Percentiles rank a stretch among this genome's conserved stretches.
Conservation (phyloP, 2,329 filamentous ascomycete genomes). For the Sphaerulina vaccinii region DNA sequence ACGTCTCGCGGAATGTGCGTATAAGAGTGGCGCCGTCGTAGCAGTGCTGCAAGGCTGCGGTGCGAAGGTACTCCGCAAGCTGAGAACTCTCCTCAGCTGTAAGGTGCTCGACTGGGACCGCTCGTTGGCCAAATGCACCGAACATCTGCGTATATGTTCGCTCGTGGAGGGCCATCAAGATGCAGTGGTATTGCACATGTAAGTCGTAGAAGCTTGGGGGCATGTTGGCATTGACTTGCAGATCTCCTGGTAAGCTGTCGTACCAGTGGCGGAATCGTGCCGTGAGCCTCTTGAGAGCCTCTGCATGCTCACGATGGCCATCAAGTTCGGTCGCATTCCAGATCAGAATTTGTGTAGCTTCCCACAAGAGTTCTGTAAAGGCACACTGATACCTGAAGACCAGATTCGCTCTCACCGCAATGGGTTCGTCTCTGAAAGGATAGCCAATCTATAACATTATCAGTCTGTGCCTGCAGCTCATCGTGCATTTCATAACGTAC, state of each 20-base stretch:
- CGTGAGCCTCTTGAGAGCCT: not conserved
- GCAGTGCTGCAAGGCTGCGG: not conserved
- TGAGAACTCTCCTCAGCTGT: not conserved
- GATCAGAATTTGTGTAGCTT: constrained; percentile 9
- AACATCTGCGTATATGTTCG: constrained; percentile 9
- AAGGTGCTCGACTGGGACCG: not conserved
- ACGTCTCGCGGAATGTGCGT: constrained; percentile 7
- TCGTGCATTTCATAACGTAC: not conserved
- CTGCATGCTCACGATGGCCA: constrained; percentile 1
- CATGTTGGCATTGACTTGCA: not conserved
- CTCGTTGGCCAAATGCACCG: not conserved
- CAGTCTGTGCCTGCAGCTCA: not conserved
- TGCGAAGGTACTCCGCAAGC: not conserved
- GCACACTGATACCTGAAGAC: constrained; percentile 4
- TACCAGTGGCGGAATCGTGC: not conserved
- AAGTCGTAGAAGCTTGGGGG: constrained; percentile 11
- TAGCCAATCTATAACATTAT: constrained; percentile 3
- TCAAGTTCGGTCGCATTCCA: constrained; percentile 7
- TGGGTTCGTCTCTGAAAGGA: constrained; percentile 3
- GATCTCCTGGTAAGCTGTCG: not conserved
- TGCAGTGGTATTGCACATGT: constrained; percentile 9
- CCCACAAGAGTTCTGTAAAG: constrained; percentile 5
- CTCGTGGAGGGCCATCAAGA: constrained; percentile 10
- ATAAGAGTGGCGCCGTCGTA: constrained; percentile 8
- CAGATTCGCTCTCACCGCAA: constrained; percentile 2